Percentiles rank a stretch among this genome's conserved stretches.
These are phyloP conservation scores for Rhododendron molle DNA, from an alignment of 148 eudicot genomes.

Conservation along the genomic window DNA sequence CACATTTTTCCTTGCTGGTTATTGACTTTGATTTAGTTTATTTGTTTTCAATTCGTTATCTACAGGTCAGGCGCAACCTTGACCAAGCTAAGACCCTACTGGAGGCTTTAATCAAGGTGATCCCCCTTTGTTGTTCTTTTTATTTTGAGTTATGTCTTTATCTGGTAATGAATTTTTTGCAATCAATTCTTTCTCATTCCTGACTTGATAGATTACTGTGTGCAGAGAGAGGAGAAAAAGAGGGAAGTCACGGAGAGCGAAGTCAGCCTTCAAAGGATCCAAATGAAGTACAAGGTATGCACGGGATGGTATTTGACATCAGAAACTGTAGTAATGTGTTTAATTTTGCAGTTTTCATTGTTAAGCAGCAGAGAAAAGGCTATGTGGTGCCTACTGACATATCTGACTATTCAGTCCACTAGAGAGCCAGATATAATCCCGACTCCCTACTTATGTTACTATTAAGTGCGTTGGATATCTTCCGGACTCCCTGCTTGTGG, in stretches of 20 bases:
- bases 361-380: neutral
- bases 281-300: slow-evolving; percentile 85
- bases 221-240: slow-evolving; percentile 97
- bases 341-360: neutral
- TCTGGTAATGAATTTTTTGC: neutral
- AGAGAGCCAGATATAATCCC: neutral
- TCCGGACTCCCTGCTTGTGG: neutral
- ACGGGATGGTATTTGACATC: neutral
- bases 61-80: slow-evolving; percentile 93
- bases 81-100: slow-evolving; percentile 88
- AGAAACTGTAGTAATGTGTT: slow-evolving; percentile 5
- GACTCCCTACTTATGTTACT: neutral
- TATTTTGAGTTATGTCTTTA: neutral
- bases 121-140: slow-evolving; percentile 1
- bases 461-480: neutral
- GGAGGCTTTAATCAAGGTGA: slow-evolving; percentile 82
- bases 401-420: neutral
- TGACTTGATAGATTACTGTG: slow-evolving; percentile 12
- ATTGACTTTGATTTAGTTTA: neutral
- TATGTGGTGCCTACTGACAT: neutral
- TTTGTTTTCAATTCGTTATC: slow-evolving; percentile 7
- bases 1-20: neutral
- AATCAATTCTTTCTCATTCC: neutral
- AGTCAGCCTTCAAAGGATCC: slow-evolving; percentile 88
- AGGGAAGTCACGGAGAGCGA: slow-evolving; percentile 90